Conservation (phyloP, 2,329 filamentous ascomycete genomes). For the Xylariales sp. region DNA sequence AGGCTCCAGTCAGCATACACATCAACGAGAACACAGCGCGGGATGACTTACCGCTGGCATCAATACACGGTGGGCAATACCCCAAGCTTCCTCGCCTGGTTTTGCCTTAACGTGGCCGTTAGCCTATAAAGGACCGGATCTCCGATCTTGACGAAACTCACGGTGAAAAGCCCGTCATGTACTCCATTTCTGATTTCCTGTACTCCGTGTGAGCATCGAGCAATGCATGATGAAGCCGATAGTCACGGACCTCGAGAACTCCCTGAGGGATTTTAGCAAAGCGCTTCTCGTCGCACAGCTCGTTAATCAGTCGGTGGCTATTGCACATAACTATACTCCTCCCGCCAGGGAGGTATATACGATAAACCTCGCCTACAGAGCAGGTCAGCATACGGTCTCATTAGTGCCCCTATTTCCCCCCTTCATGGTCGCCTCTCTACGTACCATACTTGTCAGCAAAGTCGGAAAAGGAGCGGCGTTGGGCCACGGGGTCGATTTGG, state of each 20-base stretch:
- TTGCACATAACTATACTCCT: constrained; percentile 62
- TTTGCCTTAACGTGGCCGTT: constrained; percentile 50
- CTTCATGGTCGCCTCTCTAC: constrained; percentile 33
- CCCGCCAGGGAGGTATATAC: constrained; percentile 61
- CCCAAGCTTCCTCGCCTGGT: constrained; percentile 70
- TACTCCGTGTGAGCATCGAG: constrained; percentile 15
- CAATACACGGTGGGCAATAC: constrained; percentile 50
- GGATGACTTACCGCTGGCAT: constrained; percentile 42
- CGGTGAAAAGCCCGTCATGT: constrained; percentile 76
- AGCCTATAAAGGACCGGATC: constrained; percentile 10
- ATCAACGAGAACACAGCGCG: background rate
- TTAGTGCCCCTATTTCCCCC: background rate
- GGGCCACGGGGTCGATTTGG: constrained; percentile 70
- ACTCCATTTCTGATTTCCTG: constrained; percentile 69
- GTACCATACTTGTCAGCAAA: constrained; percentile 75
- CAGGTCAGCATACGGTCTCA: constrained; percentile 29
- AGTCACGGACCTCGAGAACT: constrained; percentile 55
- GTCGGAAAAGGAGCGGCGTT: constrained; percentile 64
- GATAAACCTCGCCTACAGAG: constrained; percentile 67
- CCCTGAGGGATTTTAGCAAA: constrained; percentile 69
- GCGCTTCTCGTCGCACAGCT: constrained; percentile 73
- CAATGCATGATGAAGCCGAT: background rate
- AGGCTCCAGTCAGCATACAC: constrained; percentile 25
- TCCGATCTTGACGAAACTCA: constrained; percentile 37
- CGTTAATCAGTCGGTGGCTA: constrained; percentile 68